Percentiles rank a stretch among this genome's conserved stretches.
These are phyloP conservation scores for Voacanga thouarsii DNA, from an alignment of 257 asterid species.

Conservation along the genomic window DNA sequence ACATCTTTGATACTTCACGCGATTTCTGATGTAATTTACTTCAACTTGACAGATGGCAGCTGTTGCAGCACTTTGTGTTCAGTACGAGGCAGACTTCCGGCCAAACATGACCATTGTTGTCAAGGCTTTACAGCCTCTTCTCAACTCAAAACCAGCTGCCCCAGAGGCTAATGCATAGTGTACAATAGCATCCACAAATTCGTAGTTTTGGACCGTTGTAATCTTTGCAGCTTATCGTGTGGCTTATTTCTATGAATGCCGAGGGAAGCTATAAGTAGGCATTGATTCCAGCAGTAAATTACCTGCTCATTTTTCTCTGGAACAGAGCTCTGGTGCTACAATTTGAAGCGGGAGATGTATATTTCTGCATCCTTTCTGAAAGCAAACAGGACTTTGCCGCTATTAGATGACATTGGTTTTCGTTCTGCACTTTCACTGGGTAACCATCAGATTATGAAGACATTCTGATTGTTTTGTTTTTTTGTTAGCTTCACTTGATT, in stretches of 20 bases:
- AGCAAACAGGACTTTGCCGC: constrained; percentile 16
- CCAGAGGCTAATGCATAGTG: constrained; percentile 36
- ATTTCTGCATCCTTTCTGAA: constrained; percentile 8
- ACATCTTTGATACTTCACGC: not conserved
- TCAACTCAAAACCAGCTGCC: constrained; percentile 68
- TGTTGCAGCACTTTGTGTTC: constrained; percentile 95
- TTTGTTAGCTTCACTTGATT: not conserved
- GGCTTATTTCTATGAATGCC: not conserved
- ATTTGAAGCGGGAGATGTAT: constrained; percentile 1
- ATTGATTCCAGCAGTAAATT: not conserved
- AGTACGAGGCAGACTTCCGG: constrained; percentile 88
- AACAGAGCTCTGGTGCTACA: constrained; percentile 11
- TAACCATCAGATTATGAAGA: not conserved
- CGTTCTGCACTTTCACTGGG: not conserved
- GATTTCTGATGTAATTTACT: not conserved
- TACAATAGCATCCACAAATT: not conserved
- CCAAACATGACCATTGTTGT: constrained; percentile 97
- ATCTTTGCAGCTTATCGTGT: constrained; percentile 11
- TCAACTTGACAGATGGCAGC: constrained; percentile 69
- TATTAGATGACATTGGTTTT: not conserved
- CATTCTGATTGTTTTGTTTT: not conserved
- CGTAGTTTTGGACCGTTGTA: constrained; percentile 2
- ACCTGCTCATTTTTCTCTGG: constrained; percentile 9
- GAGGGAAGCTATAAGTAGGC: not conserved
- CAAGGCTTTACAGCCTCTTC: constrained; percentile 93